A percentile compares a stretch with the other conserved stretches of the same genome.
Conservation (phyloP, 345 rosid genomes). For the Moricandia arvensis region DNA sequence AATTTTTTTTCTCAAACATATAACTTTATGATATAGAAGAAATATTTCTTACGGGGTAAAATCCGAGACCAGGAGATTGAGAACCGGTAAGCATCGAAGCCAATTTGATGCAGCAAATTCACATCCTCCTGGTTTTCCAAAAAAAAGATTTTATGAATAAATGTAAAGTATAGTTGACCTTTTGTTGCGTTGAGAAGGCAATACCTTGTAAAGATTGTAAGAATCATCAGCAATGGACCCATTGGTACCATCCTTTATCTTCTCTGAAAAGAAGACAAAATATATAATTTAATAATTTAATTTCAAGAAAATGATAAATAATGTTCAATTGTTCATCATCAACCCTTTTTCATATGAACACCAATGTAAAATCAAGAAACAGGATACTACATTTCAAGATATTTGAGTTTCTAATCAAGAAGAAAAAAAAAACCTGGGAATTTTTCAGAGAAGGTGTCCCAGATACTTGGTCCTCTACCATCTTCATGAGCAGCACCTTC, state of each 20-base stretch:
- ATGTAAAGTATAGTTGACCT: constrained; percentile 23
- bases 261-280: constrained; percentile 26
- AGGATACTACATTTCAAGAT: background rate
- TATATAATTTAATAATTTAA: too few relatives aligned
- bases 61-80: constrained; percentile 54
- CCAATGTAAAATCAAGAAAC: too few relatives aligned
- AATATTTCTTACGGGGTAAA: constrained; percentile 49
- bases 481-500: constrained; percentile 50
- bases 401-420: background rate
- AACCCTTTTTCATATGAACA: background rate
- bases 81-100: constrained; percentile 47
- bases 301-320: background rate
- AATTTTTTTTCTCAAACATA: too few relatives aligned
- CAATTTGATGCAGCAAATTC: constrained; percentile 34
- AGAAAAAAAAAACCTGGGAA: constrained; percentile 27
- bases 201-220: constrained; percentile 44
- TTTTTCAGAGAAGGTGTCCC: constrained; percentile 43
- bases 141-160: background rate
- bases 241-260: constrained; percentile 36
- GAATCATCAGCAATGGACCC: constrained; percentile 45
- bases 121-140: constrained; percentile 38
- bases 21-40: too few relatives aligned
- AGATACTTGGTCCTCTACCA: constrained; percentile 52
- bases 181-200: background rate
- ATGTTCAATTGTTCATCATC: background rate